Conservation (phyloP, 2,329 filamentous ascomycete genomes). For the Arthrobotrys megalospora region DNA sequence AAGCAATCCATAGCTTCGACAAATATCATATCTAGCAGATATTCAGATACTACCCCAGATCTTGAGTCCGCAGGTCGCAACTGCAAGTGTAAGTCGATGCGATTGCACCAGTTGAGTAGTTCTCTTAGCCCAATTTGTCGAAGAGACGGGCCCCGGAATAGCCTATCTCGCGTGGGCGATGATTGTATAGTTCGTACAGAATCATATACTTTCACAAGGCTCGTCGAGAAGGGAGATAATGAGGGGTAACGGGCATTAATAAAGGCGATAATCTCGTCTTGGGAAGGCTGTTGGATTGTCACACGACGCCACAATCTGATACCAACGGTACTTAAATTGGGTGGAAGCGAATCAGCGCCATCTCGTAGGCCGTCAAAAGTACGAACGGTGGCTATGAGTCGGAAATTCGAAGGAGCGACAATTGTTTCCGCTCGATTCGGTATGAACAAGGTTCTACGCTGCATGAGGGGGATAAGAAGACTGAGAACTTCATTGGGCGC, state of each 20-base stretch:
- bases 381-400: slow-evolving; percentile 91
- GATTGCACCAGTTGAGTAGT: slow-evolving; percentile 89
- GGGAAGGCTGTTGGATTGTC: slow-evolving; percentile 76
- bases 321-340: slow-evolving; percentile 80
- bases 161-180: slow-evolving; percentile 62
- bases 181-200: slow-evolving; percentile 65
- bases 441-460: slow-evolving; percentile 90
- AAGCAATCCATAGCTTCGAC: slow-evolving; percentile 95
- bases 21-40: slow-evolving; percentile 85
- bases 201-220: slow-evolving; percentile 70
- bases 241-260: slow-evolving; percentile 79
- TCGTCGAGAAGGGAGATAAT: slow-evolving; percentile 73
- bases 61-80: slow-evolving; percentile 33
- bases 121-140: slow-evolving; percentile 74
- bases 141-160: slow-evolving; percentile 49
- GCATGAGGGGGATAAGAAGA: slow-evolving; percentile 90
- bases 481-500: slow-evolving; percentile 96
- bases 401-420: slow-evolving; percentile 85
- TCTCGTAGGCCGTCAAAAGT: slow-evolving; percentile 74
- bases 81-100: slow-evolving; percentile 74
- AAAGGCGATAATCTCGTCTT: slow-evolving; percentile 81
- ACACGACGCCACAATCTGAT: slow-evolving; percentile 87
- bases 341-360: slow-evolving; percentile 76
- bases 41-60: slow-evolving; percentile 74
- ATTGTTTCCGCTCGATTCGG: slow-evolving; percentile 90